Evolutionary conservation across 768 basidiomycete species (phyloP).

Genomic region (Leccinum longicurvipes): DNA sequence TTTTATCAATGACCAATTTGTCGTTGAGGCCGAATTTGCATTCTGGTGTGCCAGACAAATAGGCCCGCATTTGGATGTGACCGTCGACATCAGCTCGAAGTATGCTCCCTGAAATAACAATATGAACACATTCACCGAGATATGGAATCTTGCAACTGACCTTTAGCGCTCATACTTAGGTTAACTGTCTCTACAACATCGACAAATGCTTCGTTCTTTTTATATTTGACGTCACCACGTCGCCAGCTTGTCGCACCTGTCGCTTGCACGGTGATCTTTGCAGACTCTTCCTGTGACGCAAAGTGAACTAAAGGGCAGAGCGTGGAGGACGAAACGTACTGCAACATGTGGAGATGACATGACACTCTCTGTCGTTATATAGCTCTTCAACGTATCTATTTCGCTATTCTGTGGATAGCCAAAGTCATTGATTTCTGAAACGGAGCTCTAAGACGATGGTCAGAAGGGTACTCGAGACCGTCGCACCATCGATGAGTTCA

Average conservation of each 20-base stretch:
- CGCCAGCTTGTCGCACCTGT: slow-evolving; percentile 97
- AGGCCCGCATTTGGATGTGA: slow-evolving; percentile 97
- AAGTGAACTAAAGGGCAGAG: slow-evolving; percentile 1
- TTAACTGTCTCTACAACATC: slow-evolving; percentile 98
- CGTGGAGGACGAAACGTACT: slow-evolving; percentile 40
- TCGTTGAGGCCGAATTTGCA: slow-evolving; percentile 99
- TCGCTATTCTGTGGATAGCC: slow-evolving; percentile 99
- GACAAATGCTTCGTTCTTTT: slow-evolving; percentile 99
- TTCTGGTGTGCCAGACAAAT: slow-evolving; percentile 93
- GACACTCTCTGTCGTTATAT: slow-evolving; percentile 97
- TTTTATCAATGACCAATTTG: slow-evolving; percentile 94
- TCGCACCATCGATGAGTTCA: slow-evolving; percentile 89
- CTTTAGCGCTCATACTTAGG: slow-evolving; percentile 95
- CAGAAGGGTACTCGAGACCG: slow-evolving; percentile 9
- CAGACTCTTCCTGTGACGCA: slow-evolving; percentile 79
- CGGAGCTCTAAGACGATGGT: slow-evolving; percentile 3
- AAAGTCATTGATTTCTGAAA: slow-evolving; percentile 92
- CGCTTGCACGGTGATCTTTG: slow-evolving; percentile 95
- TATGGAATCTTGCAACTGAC: slow-evolving; percentile 26
- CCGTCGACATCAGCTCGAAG: slow-evolving; percentile 97
- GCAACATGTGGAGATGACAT: slow-evolving; percentile 82
- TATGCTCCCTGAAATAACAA: slow-evolving; percentile 59
- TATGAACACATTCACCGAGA: neutral
- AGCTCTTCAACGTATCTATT: slow-evolving; percentile 94
- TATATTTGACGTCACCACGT: slow-evolving; percentile 93